Percentiles rank a stretch among this genome's conserved stretches.
phyloP scores from a whole-genome alignment of 2,329 filamentous ascomycete species.

The Dactylonectria macrodidyma region DNA sequence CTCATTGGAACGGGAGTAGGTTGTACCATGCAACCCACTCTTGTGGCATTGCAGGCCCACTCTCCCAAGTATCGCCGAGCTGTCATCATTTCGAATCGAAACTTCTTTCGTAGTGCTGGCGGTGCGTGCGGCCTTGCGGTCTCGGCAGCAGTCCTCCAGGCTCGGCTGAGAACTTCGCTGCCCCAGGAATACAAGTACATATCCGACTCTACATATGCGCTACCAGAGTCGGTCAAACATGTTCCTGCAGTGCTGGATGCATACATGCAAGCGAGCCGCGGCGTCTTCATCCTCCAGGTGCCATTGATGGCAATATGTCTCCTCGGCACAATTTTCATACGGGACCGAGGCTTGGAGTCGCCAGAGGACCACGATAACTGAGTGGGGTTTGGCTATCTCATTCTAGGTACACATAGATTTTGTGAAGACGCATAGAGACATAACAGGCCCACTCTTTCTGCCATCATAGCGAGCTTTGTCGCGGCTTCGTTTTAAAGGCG shows the following conservation, averaged over 20 bases:
- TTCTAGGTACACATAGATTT: not conserved
- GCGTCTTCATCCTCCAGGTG: constrained; percentile 25
- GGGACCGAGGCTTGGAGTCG: constrained; percentile 22
- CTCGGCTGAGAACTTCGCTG: constrained; percentile 45
- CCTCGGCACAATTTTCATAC: constrained; percentile 25
- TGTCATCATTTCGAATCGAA: constrained; percentile 73
- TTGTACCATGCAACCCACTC: constrained; percentile 61
- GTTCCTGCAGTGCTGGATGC: constrained; percentile 21
- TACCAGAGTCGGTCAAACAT: constrained; percentile 13
- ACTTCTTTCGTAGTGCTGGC: constrained; percentile 73
- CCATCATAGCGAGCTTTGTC: too few species aligned
- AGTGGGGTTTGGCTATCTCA: not conserved
- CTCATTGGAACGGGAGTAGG: constrained; percentile 69
- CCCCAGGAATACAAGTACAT: constrained; percentile 36
- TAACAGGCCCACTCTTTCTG: too few species aligned
- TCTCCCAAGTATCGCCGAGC: constrained; percentile 70
- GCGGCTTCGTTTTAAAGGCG: too few species aligned
- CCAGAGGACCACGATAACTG: constrained; percentile 17
- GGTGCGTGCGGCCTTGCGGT: constrained; percentile 70
- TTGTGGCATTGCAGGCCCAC: constrained; percentile 73
- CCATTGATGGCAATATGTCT: constrained; percentile 26
- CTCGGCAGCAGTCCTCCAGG: constrained; percentile 65
- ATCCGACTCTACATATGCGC: constrained; percentile 25
- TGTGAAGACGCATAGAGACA: too few species aligned
- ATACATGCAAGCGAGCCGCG: constrained; percentile 30